Evolutionary conservation across 2,329 filamentous ascomycete genomes (phyloP).

Genomic region (Beauveria caledonica): DNA sequence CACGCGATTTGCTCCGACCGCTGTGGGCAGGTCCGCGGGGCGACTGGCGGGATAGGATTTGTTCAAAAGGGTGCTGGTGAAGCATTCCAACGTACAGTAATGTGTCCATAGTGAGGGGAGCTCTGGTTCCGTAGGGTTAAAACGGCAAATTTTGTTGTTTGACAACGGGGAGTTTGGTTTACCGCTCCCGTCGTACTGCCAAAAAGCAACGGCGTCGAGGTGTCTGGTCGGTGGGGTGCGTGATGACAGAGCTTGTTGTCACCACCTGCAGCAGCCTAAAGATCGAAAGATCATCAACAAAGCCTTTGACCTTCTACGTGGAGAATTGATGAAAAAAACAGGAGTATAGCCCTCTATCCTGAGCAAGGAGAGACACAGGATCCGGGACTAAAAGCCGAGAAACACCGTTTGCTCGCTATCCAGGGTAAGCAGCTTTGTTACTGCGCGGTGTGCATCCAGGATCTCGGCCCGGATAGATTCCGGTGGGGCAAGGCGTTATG

Average conservation of each 20-base stretch:
- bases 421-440: background rate
- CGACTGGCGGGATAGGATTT: background rate
- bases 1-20: constrained; percentile 4
- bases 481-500: background rate
- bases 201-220: background rate
- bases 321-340: background rate
- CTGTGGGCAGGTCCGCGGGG: background rate
- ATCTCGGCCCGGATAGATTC: constrained; percentile 4
- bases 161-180: background rate
- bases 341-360: no score
- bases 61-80: background rate
- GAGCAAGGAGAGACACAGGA: background rate
- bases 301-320: background rate
- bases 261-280: background rate
- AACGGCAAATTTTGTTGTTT: background rate
- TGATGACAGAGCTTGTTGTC: constrained; percentile 4
- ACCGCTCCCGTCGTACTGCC: background rate
- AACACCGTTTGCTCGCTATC: background rate
- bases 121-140: background rate
- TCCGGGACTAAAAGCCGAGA: background rate
- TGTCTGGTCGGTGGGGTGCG: constrained; percentile 4
- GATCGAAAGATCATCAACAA: background rate
- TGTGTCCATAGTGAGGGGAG: constrained; percentile 21
- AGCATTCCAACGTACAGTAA: constrained; percentile 20
- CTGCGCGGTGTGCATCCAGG: background rate